These are phyloP conservation scores for Globisporangium rhizosaccharum DNA, from an alignment of 352 stramenopile genomes.

Conservation along the genomic window DNA sequence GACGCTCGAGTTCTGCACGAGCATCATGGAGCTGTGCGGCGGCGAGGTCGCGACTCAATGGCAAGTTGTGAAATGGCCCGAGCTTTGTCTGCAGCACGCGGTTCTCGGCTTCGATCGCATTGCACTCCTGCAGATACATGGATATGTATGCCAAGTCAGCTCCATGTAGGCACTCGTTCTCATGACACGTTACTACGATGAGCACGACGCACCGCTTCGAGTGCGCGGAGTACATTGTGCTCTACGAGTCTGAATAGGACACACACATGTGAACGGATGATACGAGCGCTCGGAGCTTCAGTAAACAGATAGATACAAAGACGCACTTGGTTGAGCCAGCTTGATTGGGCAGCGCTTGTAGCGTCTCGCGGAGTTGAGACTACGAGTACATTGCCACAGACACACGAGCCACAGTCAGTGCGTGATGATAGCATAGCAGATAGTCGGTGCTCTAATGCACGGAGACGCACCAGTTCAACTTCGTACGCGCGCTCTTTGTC, in stretches of 20 bases:
- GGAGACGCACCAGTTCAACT: slow-evolving; percentile 23
- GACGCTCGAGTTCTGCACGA: slow-evolving; percentile 26
- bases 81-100: slow-evolving; percentile 22
- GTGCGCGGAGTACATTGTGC: slow-evolving; percentile 22
- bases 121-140: slow-evolving; percentile 22
- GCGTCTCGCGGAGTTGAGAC: background rate
- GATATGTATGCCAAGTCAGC: no score
- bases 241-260: slow-evolving; percentile 16
- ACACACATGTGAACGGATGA: background rate
- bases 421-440: background rate
- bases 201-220: slow-evolving; percentile 20
- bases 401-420: background rate
- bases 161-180: no score
- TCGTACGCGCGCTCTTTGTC: slow-evolving; percentile 26
- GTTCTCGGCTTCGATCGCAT: slow-evolving; percentile 27
- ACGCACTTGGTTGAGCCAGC: no score
- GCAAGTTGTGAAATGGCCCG: slow-evolving; percentile 28
- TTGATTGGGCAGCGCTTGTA: no score
- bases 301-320: background rate
- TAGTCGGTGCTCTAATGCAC: no score
- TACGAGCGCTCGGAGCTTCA: background rate
- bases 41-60: slow-evolving; percentile 32
- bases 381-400: background rate
- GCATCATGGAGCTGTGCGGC: slow-evolving; percentile 26
- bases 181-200: no score